Base-by-base conservation (phyloP, 805 yeast species). In the Wickerhamiella australiensis region DNA sequence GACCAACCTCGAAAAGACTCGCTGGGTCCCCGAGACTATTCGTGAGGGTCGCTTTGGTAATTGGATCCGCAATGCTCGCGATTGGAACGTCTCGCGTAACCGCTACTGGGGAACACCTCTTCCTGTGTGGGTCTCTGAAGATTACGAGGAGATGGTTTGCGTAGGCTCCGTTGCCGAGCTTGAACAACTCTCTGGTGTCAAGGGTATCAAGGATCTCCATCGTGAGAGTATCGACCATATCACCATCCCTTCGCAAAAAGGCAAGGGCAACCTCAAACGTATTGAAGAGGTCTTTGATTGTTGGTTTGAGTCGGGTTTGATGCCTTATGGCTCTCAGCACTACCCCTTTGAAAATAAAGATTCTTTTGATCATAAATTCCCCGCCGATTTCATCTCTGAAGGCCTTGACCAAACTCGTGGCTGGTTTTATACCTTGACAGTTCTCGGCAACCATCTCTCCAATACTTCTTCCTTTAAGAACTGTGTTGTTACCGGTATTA, bases 101-200 rank as follows among this genome's bases (percentile, higher is more conserved):
- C 78, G 99, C 70, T 92, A 92, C 70, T 92, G 99, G 99, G 99
- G 99, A 73, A 92, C 97, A 26, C 99, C 99, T 53, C 80, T 92
- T 59, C 99, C 99, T 54, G 71, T 92, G 63, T 92, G 99, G 99
- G 95, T 79, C 49, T 79, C 88, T 58, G 97, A 88, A 17, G 99
- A 92, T 66, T 78, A 74, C 58, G 82, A 85, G 68, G 99, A 92
- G 71, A 69, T 90, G 56, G 90, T 92, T 38, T 92, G 96, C 73
- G 70, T 92, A 58, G 95, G 96, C 51, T 86, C 96, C 40, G 75
- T 92, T 58, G 81, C 78, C 53, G 95, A 92, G 72, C 79, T 92
- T 64, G 78, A 77, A 68, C 72, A 85, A 64, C 76, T 92, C 54
- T 79, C 94, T 29, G 98, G 98, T 44, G 80, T 76, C 54, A 68